Percentiles rank a stretch among this genome's conserved stretches.
Evolutionary conservation across 148 eudicot genomes (phyloP).

Genomic region (Polygonum aviculare): DNA sequence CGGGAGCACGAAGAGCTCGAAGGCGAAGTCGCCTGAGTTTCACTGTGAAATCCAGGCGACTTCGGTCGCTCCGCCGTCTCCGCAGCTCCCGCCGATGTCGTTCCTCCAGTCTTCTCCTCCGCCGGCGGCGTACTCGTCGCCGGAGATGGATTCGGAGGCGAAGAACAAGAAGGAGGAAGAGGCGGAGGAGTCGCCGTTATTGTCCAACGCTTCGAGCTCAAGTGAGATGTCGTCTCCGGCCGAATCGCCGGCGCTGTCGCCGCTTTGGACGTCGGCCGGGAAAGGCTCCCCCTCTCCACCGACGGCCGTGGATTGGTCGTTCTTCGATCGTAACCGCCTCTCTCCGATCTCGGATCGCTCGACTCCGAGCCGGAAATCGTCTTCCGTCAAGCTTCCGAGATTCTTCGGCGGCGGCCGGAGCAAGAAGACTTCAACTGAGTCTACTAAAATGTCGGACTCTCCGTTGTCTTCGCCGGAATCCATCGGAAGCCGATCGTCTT

Average conservation of each 20-base stretch:
- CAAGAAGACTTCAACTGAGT: conserved; percentile 23
- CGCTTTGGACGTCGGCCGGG: conserved; percentile 19
- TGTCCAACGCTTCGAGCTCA: conserved; percentile 31
- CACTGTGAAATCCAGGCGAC: conserved; percentile 28
- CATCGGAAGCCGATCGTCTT: background rate
- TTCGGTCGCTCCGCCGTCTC: conserved; percentile 6
- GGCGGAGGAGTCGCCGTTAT: conserved; percentile 38
- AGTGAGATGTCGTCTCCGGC: conserved; percentile 24
- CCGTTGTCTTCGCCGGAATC: conserved; percentile 15
- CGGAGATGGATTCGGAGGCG: conserved; percentile 28
- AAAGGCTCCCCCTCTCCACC: conserved; percentile 17
- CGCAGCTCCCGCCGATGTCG: conserved; percentile 30
- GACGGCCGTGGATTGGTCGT: conserved; percentile 23
- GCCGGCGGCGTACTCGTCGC: conserved; percentile 14
- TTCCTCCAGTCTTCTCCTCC: conserved; percentile 25
- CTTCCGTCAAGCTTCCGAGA: conserved; percentile 23
- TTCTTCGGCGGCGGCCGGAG: conserved; percentile 25
- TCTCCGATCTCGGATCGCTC: conserved; percentile 13
- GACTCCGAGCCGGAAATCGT: conserved; percentile 16
- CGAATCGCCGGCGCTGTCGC: conserved; percentile 31
- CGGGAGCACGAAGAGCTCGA: conserved; percentile 43
- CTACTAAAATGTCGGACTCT: conserved; percentile 16
- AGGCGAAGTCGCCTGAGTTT: conserved; percentile 59
- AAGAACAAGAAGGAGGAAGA: conserved; percentile 29
- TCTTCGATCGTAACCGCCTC: conserved; percentile 11